phyloP scores from a whole-genome alignment of 192 early-diverging fungal genomes.

The Lobosporangium transversale region DNA sequence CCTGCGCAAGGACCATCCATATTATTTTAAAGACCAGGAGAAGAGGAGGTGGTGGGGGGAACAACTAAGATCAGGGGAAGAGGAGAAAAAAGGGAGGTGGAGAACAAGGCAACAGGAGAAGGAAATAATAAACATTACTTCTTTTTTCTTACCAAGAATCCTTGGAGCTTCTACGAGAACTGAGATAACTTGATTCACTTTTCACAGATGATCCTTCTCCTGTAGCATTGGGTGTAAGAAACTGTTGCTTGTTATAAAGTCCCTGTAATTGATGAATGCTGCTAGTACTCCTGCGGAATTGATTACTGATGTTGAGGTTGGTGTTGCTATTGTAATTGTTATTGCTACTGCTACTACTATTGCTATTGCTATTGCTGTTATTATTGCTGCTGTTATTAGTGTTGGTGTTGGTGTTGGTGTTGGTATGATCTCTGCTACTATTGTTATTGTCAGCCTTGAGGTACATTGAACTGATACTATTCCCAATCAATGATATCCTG shows the following conservation, averaged over 20 bases:
- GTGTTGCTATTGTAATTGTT: not conserved
- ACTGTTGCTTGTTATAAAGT: not conserved
- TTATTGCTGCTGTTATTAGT: conserved; percentile 1
- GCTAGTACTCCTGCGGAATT: not conserved
- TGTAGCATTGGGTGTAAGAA: conserved; percentile 1
- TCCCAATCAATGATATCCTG: no score
- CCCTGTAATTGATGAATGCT: not conserved
- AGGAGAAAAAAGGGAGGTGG: not conserved
- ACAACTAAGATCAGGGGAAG: not conserved
- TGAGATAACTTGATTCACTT: conserved; percentile 21
- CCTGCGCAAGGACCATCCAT: conserved; percentile 4
- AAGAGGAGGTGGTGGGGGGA: not conserved
- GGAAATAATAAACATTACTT: not conserved
- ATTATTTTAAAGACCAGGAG: no score
- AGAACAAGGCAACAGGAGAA: not conserved
- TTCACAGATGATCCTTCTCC: conserved; percentile 17
- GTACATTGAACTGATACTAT: no score
- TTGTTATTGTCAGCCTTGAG: no score
- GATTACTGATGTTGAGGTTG: not conserved
- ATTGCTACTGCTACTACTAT: not conserved
- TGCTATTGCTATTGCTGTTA: conserved; percentile 4
- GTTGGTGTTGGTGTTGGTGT: not conserved
- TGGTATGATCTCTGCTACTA: no score
- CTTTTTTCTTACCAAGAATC: conserved; percentile 30
- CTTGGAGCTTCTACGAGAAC: conserved; percentile 45